Conservation (phyloP, 75 land plant species). For the Picea glauca region DNA sequence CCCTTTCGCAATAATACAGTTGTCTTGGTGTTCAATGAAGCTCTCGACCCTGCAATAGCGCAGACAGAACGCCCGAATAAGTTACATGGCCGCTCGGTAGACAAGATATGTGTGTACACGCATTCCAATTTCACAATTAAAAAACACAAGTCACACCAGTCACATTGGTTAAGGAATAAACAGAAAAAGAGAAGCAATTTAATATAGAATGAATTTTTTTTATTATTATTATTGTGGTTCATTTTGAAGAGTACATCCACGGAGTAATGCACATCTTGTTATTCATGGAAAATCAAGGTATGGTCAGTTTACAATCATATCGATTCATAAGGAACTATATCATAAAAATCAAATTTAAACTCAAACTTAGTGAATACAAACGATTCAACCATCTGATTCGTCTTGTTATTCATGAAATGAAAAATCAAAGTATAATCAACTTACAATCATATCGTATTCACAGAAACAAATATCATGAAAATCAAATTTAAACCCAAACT, state of each 20-base stretch:
- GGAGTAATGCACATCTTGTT: too few species aligned
- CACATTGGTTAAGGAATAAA: neutral
- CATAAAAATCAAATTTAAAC: too few species aligned
- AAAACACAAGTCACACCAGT: neutral
- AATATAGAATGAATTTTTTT: neutral
- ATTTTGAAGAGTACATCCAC: neutral
- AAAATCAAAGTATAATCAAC: too few species aligned
- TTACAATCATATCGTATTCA: too few species aligned
- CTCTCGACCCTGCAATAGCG: constrained; percentile 30
- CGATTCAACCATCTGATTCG: too few species aligned
- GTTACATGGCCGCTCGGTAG: neutral
- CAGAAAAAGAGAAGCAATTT: neutral
- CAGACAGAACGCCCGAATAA: neutral
- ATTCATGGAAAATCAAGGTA: too few species aligned
- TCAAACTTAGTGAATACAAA: too few species aligned
- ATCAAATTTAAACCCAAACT: neutral
- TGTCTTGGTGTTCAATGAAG: constrained; percentile 45
- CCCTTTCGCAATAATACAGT: constrained; percentile 16
- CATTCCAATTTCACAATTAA: neutral
- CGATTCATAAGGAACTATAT: too few species aligned
- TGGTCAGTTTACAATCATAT: too few species aligned
- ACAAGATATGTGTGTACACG: neutral
- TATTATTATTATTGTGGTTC: too few species aligned
- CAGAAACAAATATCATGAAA: too few species aligned
- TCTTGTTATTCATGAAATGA: too few species aligned